Conservation (phyloP, 495 filamentous ascomycete genomes). For the Tuber indicum region DNA sequence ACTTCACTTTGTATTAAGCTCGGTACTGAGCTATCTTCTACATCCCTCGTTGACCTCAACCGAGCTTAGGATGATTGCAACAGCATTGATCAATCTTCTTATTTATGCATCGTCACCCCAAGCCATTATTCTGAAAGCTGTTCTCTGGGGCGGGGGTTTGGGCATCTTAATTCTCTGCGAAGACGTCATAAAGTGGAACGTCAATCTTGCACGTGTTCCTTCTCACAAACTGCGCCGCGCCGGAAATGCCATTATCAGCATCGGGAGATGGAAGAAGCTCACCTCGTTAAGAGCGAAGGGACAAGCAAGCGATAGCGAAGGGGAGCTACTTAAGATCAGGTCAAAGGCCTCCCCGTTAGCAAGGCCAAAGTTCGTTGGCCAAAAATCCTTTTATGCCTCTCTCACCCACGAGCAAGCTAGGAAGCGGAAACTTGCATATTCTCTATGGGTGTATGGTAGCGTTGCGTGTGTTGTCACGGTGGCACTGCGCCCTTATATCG, state of each 20-base stretch:
- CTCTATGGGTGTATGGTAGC: constrained; percentile 64
- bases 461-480: constrained; percentile 60
- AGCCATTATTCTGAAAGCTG: constrained; percentile 67
- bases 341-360: not conserved
- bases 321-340: constrained; percentile 21
- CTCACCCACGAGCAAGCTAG: constrained; percentile 72
- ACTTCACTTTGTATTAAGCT: constrained; percentile 44
- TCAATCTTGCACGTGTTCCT: constrained; percentile 78
- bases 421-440: constrained; percentile 74
- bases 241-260: constrained; percentile 30
- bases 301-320: constrained; percentile 36
- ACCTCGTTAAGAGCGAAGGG: constrained; percentile 12
- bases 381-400: constrained; percentile 46
- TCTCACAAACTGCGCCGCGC: constrained; percentile 76
- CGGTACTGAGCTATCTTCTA: constrained; percentile 71
- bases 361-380: constrained; percentile 12
- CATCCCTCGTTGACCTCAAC: constrained; percentile 77
- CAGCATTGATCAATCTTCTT: constrained; percentile 73
- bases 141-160: constrained; percentile 85
- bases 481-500: constrained; percentile 64
- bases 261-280: constrained; percentile 33
- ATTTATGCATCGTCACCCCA: constrained; percentile 76
- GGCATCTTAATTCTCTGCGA: constrained; percentile 65
- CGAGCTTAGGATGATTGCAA: constrained; percentile 79
- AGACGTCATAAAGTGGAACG: constrained; percentile 75